These are phyloP conservation scores for Candida dubliniensis DNA, from an alignment of 1,139 yeast genomes.

Conservation along the genomic window DNA sequence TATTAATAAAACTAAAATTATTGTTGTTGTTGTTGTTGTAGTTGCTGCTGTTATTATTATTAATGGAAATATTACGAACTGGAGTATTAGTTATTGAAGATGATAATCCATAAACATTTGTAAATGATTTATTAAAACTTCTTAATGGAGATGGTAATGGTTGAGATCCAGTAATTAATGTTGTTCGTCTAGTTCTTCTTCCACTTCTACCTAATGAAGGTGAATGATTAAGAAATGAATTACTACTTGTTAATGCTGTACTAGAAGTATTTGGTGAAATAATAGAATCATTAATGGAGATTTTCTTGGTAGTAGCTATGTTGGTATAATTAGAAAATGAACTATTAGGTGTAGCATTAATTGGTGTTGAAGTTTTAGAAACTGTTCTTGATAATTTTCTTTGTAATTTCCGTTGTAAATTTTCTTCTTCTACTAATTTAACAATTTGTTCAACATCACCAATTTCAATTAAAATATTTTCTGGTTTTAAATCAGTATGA, in stretches of 20 bases:
- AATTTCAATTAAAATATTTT: constrained; percentile 78
- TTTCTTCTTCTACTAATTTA: constrained; percentile 53
- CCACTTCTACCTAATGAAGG: constrained; percentile 48
- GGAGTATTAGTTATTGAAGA: constrained; percentile 47
- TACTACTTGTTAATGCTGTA: constrained; percentile 10
- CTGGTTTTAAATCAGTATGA: constrained; percentile 90
- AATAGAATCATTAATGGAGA: background rate
- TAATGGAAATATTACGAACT: constrained; percentile 20
- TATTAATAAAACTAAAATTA: constrained; percentile 1
- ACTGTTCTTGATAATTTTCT: constrained; percentile 33
- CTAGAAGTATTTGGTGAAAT: constrained; percentile 17
- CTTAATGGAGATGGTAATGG: constrained; percentile 80
- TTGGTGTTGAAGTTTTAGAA: constrained; percentile 33
- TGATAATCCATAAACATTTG: constrained; percentile 40
- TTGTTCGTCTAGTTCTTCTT: constrained; percentile 60
- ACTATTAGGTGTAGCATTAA: constrained; percentile 19
- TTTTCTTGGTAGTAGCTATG: background rate
- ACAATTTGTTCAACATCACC: constrained; percentile 75
- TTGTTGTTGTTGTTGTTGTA: no score
- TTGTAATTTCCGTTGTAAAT: constrained; percentile 45
- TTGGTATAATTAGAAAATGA: constrained; percentile 9
- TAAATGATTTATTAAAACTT: constrained; percentile 41
- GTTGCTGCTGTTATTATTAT: no score
- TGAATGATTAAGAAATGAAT: constrained; percentile 16
- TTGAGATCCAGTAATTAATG: constrained; percentile 82